Conservation (phyloP, 169 alveolate species). For the Cryptosporidium sp. region DNA sequence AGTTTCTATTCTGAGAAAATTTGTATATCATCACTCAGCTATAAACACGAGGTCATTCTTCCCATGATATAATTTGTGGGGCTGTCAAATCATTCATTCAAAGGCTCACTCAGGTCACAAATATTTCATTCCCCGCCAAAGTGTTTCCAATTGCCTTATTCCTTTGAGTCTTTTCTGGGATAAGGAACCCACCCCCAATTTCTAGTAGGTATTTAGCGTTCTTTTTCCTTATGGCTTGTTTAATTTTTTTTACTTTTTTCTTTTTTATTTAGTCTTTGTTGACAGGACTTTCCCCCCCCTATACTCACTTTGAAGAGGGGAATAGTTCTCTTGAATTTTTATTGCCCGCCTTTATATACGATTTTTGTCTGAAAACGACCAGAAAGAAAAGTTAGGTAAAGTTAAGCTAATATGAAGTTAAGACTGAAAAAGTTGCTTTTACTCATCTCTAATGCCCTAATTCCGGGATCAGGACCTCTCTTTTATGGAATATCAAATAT, state of each 20-base stretch:
- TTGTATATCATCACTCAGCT: not conserved
- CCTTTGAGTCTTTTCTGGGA: constrained; percentile 16
- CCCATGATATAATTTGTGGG: not conserved
- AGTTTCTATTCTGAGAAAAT: not conserved
- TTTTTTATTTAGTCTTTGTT: not conserved
- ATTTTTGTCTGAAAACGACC: not conserved
- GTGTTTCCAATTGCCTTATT: constrained; percentile 15
- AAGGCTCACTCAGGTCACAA: not conserved
- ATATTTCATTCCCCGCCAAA: not conserved
- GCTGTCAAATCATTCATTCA: not conserved
- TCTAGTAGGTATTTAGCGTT: constrained; percentile 46
- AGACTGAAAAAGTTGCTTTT: not conserved
- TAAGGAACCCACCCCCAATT: not conserved
- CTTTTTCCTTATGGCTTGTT: constrained; percentile 39
- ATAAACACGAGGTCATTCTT: not conserved
- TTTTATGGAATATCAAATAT: constrained; percentile 35
- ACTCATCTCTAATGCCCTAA: constrained; percentile 8
- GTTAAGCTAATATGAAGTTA: not conserved
- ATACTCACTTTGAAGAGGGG: not conserved
- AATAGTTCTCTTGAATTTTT: not conserved
- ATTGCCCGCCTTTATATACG: not conserved
- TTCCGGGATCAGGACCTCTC: constrained; percentile 63
- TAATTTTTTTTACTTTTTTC: not conserved
- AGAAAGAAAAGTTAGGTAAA: not conserved
- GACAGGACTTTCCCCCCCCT: no score